Evolutionary conservation across 192 early-diverging fungal species (phyloP), one percentile per base, ranked within the genome.

Genomic region (Podochytrium sp.): DNA sequence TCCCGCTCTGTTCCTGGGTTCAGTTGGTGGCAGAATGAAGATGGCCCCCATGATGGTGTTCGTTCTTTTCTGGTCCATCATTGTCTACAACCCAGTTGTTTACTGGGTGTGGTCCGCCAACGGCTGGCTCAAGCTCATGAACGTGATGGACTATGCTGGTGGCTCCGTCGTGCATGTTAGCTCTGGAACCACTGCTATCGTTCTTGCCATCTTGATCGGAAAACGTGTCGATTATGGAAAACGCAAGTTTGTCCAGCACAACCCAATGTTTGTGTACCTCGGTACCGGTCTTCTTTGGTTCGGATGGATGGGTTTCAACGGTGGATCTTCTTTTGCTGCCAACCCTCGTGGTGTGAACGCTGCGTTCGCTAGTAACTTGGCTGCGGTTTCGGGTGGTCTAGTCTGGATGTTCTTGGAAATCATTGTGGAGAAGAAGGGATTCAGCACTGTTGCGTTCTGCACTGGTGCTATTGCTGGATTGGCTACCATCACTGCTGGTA

Each of bases 31-130:
- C 73, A 90, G 96, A 33, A 85, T 91, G 43, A 88, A 92, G 58
- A 78, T 96, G 20, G 70, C 95, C n/a, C 96, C 96, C 0, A 85
- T 87, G 35, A 84, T 95, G 60, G 77, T 98, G 50, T 98, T 94
- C 76, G 89, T 95, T 66, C 91, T 96, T 69, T 79, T 96, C 29
- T 83, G 82, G 82, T 67, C 77, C 23, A 97, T 94, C 3, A 62
- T 96, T 55, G 93, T 96, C 29, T 96, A 98, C 76, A 91, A 96
- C 78, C 91, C 91, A 20, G 90, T 94, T 65, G 95, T 94, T 18
- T 98, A 92, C 87, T 98, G 96, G 96, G 92, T 92, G 32, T 98
- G 96, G 96, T 89, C 89, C n/a, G 60, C 83, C 40, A 90, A 90
- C 35, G 61, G 61, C 12, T 63, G 35, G 61, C 30, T 38, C 5